phyloP scores from a whole-genome alignment of 305 asterid genomes.

The Fraxinus sp. region DNA sequence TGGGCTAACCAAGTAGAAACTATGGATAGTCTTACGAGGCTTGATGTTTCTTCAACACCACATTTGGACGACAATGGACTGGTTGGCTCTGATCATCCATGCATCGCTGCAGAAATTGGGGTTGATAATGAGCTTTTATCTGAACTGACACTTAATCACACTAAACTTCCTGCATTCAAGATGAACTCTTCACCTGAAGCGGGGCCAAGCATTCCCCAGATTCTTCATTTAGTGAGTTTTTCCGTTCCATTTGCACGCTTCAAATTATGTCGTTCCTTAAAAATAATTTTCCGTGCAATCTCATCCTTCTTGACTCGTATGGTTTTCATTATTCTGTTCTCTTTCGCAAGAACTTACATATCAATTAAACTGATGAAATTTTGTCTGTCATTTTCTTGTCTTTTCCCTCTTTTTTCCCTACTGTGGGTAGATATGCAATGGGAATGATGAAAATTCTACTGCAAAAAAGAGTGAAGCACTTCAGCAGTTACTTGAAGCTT shows the following conservation, averaged over 20 bases:
- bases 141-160: slow-evolving; percentile 45
- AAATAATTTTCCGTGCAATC: neutral
- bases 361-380: slow-evolving; percentile 2
- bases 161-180: slow-evolving; percentile 38
- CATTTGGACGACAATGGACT: slow-evolving; percentile 58
- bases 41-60: slow-evolving; percentile 48
- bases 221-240: slow-evolving; percentile 84
- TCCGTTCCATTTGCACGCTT: slow-evolving; percentile 17
- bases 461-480: slow-evolving; percentile 68
- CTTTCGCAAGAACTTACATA: neutral
- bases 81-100: slow-evolving; percentile 53
- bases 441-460: slow-evolving; percentile 61
- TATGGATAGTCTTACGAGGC: slow-evolving; percentile 40
- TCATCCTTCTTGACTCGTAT: neutral
- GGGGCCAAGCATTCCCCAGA: slow-evolving; percentile 91
- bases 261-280: slow-evolving; percentile 3
- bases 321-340: neutral
- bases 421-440: slow-evolving; percentile 68
- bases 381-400: slow-evolving; percentile 1
- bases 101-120: slow-evolving; percentile 40
- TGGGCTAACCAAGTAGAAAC: slow-evolving; percentile 27
- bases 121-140: slow-evolving; percentile 52
- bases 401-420: slow-evolving; percentile 12
- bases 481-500: slow-evolving; percentile 83
- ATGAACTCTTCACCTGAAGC: slow-evolving; percentile 52